Conservation (phyloP, 1,284 basidiomycete species). For the Earliella scabrosa region DNA sequence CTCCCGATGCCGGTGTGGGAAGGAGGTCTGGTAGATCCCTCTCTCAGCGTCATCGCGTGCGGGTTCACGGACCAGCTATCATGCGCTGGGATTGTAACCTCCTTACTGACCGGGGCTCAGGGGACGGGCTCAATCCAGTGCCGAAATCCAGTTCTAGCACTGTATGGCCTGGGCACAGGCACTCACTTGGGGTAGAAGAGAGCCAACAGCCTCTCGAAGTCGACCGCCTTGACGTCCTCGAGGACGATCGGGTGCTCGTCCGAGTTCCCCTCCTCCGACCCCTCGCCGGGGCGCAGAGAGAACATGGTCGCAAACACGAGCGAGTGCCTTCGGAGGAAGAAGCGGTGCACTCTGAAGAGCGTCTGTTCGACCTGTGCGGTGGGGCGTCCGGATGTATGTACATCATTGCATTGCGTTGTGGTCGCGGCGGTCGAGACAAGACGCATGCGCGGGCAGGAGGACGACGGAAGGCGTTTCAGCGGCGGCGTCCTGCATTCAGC, state of each 20-base stretch:
- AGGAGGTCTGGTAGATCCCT: no score
- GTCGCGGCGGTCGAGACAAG: no score
- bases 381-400: no score
- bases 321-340: slow-evolving; percentile 31
- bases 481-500: background rate
- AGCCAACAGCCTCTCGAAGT: slow-evolving; percentile 39
- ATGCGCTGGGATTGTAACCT: no score
- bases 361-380: slow-evolving; percentile 33
- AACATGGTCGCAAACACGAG: slow-evolving; percentile 30
- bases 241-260: slow-evolving; percentile 39
- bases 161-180: no score
- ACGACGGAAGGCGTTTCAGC: background rate
- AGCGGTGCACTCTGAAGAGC: slow-evolving; percentile 31
- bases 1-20: no score
- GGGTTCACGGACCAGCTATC: no score
- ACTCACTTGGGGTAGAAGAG: slow-evolving; percentile 40
- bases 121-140: background rate
- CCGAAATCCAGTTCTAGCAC: no score
- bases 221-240: slow-evolving; percentile 30
- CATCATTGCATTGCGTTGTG: no score
- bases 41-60: no score
- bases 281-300: slow-evolving; percentile 15
- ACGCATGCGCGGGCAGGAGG: no score
- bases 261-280: slow-evolving; percentile 30
- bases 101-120: no score